Percentiles rank a stretch among this genome's conserved stretches.
These are phyloP conservation scores for Zopfochytrium polystomum DNA, from an alignment of 371 early-diverging fungal genomes.

Conservation along the genomic window DNA sequence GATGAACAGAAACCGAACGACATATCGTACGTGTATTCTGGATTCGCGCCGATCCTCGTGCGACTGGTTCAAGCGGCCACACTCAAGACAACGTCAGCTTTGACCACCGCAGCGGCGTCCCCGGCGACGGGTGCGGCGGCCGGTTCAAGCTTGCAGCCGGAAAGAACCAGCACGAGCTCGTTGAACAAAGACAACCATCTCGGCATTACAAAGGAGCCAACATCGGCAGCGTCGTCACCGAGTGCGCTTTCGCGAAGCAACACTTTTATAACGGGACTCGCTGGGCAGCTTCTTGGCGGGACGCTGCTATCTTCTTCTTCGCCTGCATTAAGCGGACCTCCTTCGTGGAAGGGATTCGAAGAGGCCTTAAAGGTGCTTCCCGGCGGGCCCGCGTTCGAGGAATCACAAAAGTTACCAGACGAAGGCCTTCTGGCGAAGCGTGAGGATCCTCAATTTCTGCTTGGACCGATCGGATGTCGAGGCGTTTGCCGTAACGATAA, in stretches of 20 bases:
- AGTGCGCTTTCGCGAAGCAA: background rate
- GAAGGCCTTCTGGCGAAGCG: constrained; percentile 6
- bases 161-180: too few species aligned
- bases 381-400: constrained; percentile 70
- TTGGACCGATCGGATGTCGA: too few species aligned
- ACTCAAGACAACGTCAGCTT: constrained; percentile 1
- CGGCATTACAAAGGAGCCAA: background rate
- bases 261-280: too few species aligned
- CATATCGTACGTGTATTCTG: constrained; percentile 88
- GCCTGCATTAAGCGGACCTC: too few species aligned
- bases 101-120: constrained; percentile 28
- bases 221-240: background rate
- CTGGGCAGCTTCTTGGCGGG: too few species aligned
- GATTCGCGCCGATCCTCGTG: constrained; percentile 87
- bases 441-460: background rate
- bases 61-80: constrained; percentile 82
- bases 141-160: constrained; percentile 8
- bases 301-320: too few species aligned
- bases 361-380: constrained; percentile 74
- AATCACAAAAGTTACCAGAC: constrained; percentile 50
- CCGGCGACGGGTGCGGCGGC: constrained; percentile 17
- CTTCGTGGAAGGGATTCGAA: constrained; percentile 85
- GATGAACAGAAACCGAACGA: constrained; percentile 83
- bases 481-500: too few species aligned
- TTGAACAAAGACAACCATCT: too few species aligned